These are phyloP conservation scores for Heritiera littoralis DNA, from an alignment of 345 rosid species.

Conservation along the genomic window DNA sequence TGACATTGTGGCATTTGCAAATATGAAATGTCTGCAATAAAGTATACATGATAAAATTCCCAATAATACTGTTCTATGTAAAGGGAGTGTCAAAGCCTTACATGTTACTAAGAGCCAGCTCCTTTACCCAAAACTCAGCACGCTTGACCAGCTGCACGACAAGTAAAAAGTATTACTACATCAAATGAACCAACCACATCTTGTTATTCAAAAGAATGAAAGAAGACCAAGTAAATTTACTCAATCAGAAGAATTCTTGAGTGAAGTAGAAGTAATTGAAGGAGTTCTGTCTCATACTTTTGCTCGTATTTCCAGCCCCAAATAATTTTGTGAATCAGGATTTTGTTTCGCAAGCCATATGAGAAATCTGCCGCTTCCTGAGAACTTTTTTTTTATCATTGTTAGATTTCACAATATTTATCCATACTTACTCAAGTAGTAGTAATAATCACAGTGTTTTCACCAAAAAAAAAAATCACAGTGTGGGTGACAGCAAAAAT, in stretches of 20 bases:
- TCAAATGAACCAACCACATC: constrained; percentile 21
- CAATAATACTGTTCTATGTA: constrained; percentile 10
- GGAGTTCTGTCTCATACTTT: constrained; percentile 58
- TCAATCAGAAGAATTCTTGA: constrained; percentile 28
- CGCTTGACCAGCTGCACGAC: constrained; percentile 74
- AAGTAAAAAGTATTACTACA: constrained; percentile 14
- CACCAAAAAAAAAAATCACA: too few relatives aligned
- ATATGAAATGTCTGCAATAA: constrained; percentile 72
- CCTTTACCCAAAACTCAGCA: constrained; percentile 78
- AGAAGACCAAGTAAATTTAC: constrained; percentile 26
- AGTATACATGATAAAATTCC: constrained; percentile 23
- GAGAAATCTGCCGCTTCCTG: constrained; percentile 97
- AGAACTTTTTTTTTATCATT: constrained; percentile 1
- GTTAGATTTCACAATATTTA: constrained; percentile 22
- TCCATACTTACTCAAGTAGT: constrained; percentile 6
- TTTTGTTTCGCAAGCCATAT: constrained; percentile 79
- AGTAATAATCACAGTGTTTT: background rate
- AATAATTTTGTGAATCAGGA: constrained; percentile 55
- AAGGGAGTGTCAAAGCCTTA: constrained; percentile 34
- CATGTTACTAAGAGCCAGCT: constrained; percentile 72
- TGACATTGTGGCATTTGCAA: constrained; percentile 79
- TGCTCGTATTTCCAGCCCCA: constrained; percentile 86
- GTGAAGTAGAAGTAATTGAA: constrained; percentile 34
- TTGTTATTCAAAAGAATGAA: background rate
- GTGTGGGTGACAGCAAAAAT: too few relatives aligned